Base-by-base conservation (phyloP, 805 yeast species). In the Metschnikowia lochheadii region DNA sequence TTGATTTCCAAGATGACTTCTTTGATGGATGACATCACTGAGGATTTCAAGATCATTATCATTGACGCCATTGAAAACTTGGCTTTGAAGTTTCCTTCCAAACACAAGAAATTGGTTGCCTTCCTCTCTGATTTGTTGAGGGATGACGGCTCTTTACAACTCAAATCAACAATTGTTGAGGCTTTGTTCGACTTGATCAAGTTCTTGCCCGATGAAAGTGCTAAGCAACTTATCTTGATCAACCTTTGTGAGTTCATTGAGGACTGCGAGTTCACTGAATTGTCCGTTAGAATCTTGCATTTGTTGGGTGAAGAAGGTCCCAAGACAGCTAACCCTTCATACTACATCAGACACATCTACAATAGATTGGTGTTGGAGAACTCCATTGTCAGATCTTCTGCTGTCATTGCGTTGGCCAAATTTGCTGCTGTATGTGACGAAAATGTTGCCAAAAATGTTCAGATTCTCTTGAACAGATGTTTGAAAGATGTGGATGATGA, bases 351-450 rank as follows among this genome's bases (percentile, higher is more conserved):
- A 74, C 96, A 91, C 69, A 92, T 94, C 59, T 94, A 92, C 75
- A 94, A 94, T 79, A 83, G 99, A 67, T 92, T 94, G 65, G 97
- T 92, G 5, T 80, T 94, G 64, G 99, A 94, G 65, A 94, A 94
- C 69, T 89, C 98, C 5, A 85, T 91, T 51, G 91, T 94, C 49
- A 83, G 99, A 67, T 91, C 97, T 2, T 90, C 97, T 37, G 99
- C 99, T 0, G 96, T 94, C 40, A 82, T 88, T 58, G 91, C 98
- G 0, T 78, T 94, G 56, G 83, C 97, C 31, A 90, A 91, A 70
- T 94, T 92, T 73, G 96, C 95, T 6, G 73, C 88, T 50, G 80
- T 84, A 39, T 83, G 84, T 50, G 95, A 90, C 57, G 80, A 79
- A 14, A 75, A 78, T 26, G 80, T 91, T 54, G 73, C 80, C 49